Conservation (phyloP, 1,139 yeast genomes). For the Taphrina confusa region DNA sequence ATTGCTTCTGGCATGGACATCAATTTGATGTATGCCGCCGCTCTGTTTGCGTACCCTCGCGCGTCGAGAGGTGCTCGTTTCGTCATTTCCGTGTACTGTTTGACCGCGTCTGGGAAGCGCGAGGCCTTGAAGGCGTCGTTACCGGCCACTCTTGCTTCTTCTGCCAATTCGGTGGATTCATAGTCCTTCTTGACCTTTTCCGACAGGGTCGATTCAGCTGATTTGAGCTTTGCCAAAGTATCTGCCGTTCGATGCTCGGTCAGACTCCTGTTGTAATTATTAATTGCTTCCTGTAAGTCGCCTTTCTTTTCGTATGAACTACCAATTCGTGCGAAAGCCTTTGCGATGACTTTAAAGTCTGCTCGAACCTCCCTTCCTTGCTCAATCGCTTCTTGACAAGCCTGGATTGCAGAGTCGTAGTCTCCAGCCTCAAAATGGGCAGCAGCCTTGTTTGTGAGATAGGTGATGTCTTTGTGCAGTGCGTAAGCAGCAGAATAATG, state of each 20-base stretch:
- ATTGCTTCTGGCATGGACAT: conserved; percentile 98
- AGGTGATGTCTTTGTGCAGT: conserved; percentile 79
- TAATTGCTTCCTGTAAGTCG: conserved; percentile 71
- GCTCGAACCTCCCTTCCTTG: conserved; percentile 88
- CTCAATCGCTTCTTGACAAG: conserved; percentile 81
- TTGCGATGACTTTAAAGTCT: conserved; percentile 88
- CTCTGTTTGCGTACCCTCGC: conserved; percentile 96
- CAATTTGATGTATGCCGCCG: conserved; percentile 91
- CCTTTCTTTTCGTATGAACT: conserved; percentile 73
- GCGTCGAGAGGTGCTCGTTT: conserved; percentile 96
- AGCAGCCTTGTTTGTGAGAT: conserved; percentile 93
- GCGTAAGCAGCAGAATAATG: conserved; percentile 87
- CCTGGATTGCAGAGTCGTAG: conserved; percentile 74
- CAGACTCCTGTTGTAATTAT: conserved; percentile 80
- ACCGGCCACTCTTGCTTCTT: conserved; percentile 91
- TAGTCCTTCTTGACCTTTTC: conserved; percentile 73
- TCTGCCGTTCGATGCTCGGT: conserved; percentile 98
- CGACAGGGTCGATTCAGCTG: conserved; percentile 83
- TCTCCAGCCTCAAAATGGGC: conserved; percentile 97
- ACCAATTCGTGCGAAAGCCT: conserved; percentile 88
- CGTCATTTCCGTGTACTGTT: conserved; percentile 90
- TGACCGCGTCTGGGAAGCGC: conserved; percentile 96
- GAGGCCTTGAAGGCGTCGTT: conserved; percentile 84
- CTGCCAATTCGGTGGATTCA: conserved; percentile 88
- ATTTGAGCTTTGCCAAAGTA: conserved; percentile 80